A percentile compares a stretch with the other conserved stretches of the same genome.
These are phyloP conservation scores for Olyra latifolia DNA, from an alignment of 176 grass and related monocot genomes.

Conservation along the genomic window DNA sequence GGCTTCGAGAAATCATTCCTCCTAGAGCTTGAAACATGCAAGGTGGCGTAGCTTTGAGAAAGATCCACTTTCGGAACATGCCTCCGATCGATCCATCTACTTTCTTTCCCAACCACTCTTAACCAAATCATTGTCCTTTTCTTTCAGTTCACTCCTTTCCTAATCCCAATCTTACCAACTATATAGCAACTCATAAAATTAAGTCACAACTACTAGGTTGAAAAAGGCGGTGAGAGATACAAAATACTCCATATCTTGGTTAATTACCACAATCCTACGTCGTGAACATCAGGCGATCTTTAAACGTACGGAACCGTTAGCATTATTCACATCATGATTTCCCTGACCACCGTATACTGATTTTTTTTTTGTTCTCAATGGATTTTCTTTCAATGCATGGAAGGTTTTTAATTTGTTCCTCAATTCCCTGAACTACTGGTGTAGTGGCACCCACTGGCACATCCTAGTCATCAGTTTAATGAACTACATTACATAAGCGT, in stretches of 20 bases:
- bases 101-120: constrained; percentile 33
- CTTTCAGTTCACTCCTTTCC: constrained; percentile 18
- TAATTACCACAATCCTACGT: too few species aligned
- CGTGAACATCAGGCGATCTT: too few species aligned
- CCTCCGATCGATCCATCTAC: not conserved
- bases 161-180: not conserved
- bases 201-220: not conserved
- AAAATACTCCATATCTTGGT: too few species aligned
- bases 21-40: not conserved
- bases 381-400: not conserved
- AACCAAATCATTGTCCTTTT: constrained; percentile 28
- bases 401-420: not conserved
- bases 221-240: not conserved
- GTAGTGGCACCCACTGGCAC: not conserved
- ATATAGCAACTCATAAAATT: not conserved
- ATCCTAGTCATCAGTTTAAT: not conserved
- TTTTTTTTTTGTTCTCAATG: not conserved
- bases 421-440: not conserved
- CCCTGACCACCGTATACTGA: not conserved
- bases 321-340: not conserved
- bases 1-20: not conserved
- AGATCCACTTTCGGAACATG: not conserved
- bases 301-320: too few species aligned
- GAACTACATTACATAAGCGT: not conserved
- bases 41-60: not conserved